Evolutionary conservation across 1,284 basidiomycete species (phyloP).

Genomic region (Rhodotorula sp.): DNA sequence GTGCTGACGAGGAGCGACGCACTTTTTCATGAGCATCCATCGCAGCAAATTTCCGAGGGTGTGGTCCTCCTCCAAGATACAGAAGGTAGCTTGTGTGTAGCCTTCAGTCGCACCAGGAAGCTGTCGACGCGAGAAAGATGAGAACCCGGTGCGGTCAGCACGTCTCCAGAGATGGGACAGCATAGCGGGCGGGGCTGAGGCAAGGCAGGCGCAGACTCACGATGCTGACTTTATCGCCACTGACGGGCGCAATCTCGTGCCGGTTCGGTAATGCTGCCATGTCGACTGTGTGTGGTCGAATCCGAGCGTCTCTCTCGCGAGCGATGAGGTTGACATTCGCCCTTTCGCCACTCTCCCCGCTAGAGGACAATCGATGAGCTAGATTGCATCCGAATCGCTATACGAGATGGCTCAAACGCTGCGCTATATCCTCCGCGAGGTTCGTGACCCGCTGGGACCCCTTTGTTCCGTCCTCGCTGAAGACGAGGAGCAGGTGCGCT

Average conservation of each 20-base stretch:
- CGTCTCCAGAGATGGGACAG: neutral
- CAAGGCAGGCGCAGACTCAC: conserved; percentile 3
- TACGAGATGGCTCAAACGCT: neutral
- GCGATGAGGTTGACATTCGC: neutral
- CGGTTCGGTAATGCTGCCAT: conserved; percentile 13
- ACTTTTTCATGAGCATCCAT: conserved; percentile 99
- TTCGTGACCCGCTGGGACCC: too few relatives aligned
- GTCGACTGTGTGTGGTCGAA: too few relatives aligned
- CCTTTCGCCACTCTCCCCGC: too few relatives aligned
- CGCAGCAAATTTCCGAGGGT: conserved; percentile 91
- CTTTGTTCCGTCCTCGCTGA: too few relatives aligned
- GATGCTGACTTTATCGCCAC: conserved; percentile 32
- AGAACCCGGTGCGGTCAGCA: neutral
- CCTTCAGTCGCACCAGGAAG: conserved; percentile 55
- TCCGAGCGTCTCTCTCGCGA: neutral
- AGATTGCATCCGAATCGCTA: neutral
- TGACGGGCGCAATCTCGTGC: conserved; percentile 25
- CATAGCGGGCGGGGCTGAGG: neutral
- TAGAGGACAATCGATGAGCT: too few relatives aligned
- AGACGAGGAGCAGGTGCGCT: neutral
- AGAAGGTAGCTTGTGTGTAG: conserved; percentile 86
- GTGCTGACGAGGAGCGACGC: conserved; percentile 20
- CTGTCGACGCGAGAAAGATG: conserved; percentile 43
- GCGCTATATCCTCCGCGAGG: too few relatives aligned
- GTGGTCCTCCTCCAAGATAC: conserved; percentile 89